Evolutionary conservation across 805 yeast genomes (phyloP), one percentile per base, ranked within the genome.

Genomic region (Candida broadrunensis): DNA sequence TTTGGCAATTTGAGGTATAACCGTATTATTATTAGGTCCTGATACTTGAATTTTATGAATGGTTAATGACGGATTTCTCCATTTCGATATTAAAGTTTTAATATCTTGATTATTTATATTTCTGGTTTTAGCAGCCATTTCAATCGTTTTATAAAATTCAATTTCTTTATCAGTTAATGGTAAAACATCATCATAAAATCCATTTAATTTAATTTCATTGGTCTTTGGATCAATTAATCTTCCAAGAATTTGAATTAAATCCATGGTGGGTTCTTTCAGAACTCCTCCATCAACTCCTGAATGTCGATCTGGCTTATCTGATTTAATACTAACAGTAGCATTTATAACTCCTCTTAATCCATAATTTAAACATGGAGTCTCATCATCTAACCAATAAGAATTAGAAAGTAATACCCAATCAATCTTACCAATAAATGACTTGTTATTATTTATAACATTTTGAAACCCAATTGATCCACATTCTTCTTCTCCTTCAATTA

Each of bases 261-360:
- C 98, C 66, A 87, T 78, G 0, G 95, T 82, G 2, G 99, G 97
- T 52, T 91, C 99, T 42, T 85, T 74, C 45, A 80, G 77, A 7
- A 85, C 82, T 44, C 98, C 98, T 38, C 99, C 99, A 63, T 89
- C 95, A 8, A 93, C 93, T 46, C 99, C 99, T 0, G 97, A 88
- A 58, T 93, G 99, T 43, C 95, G 70, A 60, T 93, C 97, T 1
- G 95, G 95, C 44, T 74, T 74, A 48, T 83, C 90, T 38, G 89
- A 80, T 42, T 70, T 67, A 9, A 93, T 72, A 26, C 78, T 79
- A 2, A 93, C 76, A n/a, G 81, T 71, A 1, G 88, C 84, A 61
- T 89, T 85, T 18, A 93, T 72, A 2, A 90, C 91, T 37, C 99
- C 99, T 56, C 99, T 74, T 42, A 93, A 70, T 0, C 99, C 99